These are phyloP conservation scores for Onygena corvina DNA, from an alignment of 2,329 filamentous ascomycete genomes.

Conservation along the genomic window DNA sequence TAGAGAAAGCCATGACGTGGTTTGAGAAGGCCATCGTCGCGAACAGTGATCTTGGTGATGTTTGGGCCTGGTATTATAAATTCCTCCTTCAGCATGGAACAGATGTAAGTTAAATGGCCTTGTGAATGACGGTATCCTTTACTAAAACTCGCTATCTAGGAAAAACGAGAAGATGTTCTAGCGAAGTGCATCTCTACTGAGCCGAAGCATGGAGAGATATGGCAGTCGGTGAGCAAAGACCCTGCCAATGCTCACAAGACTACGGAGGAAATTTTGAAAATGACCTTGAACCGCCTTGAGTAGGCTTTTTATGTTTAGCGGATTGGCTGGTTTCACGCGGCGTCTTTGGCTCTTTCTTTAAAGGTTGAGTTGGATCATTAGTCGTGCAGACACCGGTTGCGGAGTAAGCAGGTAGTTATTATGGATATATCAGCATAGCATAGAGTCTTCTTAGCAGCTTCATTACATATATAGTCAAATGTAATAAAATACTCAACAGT, in stretches of 20 bases:
- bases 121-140: not conserved
- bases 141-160: conserved; percentile 30
- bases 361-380: not conserved
- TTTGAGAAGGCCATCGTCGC: conserved; percentile 90
- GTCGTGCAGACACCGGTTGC: too few relatives aligned
- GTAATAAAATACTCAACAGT: too few relatives aligned
- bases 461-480: too few relatives aligned
- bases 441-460: too few relatives aligned
- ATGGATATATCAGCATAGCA: too few relatives aligned
- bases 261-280: conserved; percentile 68
- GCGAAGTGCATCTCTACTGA: conserved; percentile 71
- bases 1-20: conserved; percentile 93
- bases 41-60: conserved; percentile 78
- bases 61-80: conserved; percentile 97
- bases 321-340: not conserved
- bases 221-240: conserved; percentile 77
- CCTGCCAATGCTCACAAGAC: conserved; percentile 64
- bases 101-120: conserved; percentile 42
- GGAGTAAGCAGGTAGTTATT: too few relatives aligned
- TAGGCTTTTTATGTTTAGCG: not conserved
- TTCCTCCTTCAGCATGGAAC: conserved; percentile 88
- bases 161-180: conserved; percentile 78
- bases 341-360: not conserved
- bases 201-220: conserved; percentile 83
- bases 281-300: conserved; percentile 40